Evolutionary conservation across 176 grass and related monocot genomes (phyloP).

Genomic region (Triticum timopheevii): DNA sequence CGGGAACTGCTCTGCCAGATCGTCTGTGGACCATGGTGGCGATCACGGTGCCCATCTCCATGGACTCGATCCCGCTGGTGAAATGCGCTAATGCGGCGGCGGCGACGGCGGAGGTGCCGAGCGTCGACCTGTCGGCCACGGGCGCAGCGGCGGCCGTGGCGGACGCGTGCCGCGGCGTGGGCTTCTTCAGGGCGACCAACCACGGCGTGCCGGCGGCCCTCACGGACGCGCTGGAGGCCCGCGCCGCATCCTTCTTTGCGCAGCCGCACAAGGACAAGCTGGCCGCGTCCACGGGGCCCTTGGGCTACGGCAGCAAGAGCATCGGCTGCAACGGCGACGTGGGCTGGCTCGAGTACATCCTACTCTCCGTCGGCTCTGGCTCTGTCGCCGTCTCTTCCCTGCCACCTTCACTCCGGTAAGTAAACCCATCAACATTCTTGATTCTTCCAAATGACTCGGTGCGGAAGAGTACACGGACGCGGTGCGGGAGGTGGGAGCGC

Average conservation of each 20-base stretch:
- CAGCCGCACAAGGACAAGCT: constrained; percentile 54
- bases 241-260: constrained; percentile 64
- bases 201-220: constrained; percentile 57
- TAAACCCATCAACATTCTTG: too few relatives aligned
- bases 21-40: constrained; percentile 10
- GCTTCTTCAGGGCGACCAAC: too few relatives aligned
- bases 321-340: constrained; percentile 81
- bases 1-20: too few relatives aligned
- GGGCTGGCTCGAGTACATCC: constrained; percentile 90
- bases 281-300: constrained; percentile 26
- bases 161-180: too few relatives aligned
- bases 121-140: constrained; percentile 40
- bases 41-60: constrained; percentile 26
- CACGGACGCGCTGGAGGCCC: constrained; percentile 44
- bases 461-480: constrained; percentile 56
- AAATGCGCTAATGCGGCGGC: constrained; percentile 4
- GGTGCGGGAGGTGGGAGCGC: constrained; percentile 42
- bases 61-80: constrained; percentile 29
- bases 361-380: constrained; percentile 35
- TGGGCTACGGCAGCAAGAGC: constrained; percentile 76
- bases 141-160: constrained; percentile 37
- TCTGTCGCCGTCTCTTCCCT: not conserved
- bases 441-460: too few relatives aligned
- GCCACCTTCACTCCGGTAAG: constrained; percentile 25
- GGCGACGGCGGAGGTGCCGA: constrained; percentile 5